Evolutionary conservation across 1,139 yeast genomes (phyloP), one percentile per base, ranked within the genome.

Genomic region (Yamadazyma triangularis): DNA sequence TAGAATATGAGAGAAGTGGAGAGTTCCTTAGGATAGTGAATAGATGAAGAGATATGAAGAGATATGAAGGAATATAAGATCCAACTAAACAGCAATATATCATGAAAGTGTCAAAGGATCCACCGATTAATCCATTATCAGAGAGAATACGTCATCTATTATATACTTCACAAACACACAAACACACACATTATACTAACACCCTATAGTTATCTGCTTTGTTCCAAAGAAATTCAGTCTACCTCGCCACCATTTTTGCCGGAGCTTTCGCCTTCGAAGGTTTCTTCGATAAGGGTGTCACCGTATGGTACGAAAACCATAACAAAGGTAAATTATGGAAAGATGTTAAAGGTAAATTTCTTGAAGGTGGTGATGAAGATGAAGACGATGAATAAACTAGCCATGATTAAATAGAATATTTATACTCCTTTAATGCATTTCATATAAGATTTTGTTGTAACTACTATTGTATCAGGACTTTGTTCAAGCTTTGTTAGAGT

Each of bases 301-400:
- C 88, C 58, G 59, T 58, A 34, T 83, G 87, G 84, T 91, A 83
- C 72, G 95, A 86, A 60, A 66, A 67, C 62, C 86, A 83, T 71
- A 91, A 91, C 79, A 73, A 73, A 58, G 98, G 97, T 52, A 91
- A 91, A 72, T 87, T 88, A 70, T 91, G 98, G 98, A 80, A 84
- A 59, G 97, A 91, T 54, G 85, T 91, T 58, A 86, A 84, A 69
- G 69, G 68, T 45, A 73, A 71, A 48, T 73, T 77, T 47, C 67
- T 64, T 36, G 82, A 65, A 44, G 77, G 70, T 45, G 83, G 66
- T 39, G 82, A 63, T 20, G 82, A 69, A 13, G 84, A 75, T 23
- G 82, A 75, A 35, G 80, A 76, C 40, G 75, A 70, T 37, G 59
- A 56, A 37, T 51, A 51, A 31, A 27, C 30, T 12, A 9, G n/a